A percentile compares a stretch with the other conserved stretches of the same genome.
phyloP scores from a whole-genome alignment of 495 filamentous ascomycete genomes.

The Xylaria flabelliformis region DNA sequence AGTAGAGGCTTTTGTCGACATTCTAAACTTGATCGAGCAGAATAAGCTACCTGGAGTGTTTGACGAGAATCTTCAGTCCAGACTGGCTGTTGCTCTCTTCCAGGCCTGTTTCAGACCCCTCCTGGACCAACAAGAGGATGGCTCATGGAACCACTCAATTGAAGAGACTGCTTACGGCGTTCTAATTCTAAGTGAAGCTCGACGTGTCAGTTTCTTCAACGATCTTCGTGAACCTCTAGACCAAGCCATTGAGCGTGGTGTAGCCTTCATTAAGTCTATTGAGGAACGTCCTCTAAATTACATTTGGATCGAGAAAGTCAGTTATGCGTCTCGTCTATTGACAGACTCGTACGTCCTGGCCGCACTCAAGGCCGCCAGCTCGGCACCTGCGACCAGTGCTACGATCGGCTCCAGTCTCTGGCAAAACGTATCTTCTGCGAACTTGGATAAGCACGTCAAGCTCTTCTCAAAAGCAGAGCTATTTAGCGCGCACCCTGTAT shows the following conservation, averaged over 20 bases:
- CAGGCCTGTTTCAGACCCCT: constrained; percentile 29
- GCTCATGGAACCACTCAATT: constrained; percentile 41
- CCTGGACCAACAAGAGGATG: constrained; percentile 35
- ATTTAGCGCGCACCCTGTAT: constrained; percentile 32
- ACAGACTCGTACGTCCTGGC: constrained; percentile 44
- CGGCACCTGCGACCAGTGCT: constrained; percentile 9
- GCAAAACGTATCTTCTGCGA: constrained; percentile 9
- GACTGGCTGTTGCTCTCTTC: constrained; percentile 32
- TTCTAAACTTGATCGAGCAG: constrained; percentile 32
- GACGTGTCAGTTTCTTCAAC: constrained; percentile 24
- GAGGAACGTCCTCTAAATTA: constrained; percentile 27
- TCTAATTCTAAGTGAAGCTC: constrained; percentile 31
- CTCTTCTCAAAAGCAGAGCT: constrained; percentile 37
- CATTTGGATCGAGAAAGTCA: constrained; percentile 56
- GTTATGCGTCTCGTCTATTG: constrained; percentile 44
- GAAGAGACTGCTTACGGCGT: constrained; percentile 41
- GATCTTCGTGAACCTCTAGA: constrained; percentile 28
- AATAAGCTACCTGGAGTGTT: constrained; percentile 26
- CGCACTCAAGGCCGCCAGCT: constrained; percentile 35
- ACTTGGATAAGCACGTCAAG: constrained; percentile 28
- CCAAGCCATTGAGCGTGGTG: constrained; percentile 30
- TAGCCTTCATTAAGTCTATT: constrained; percentile 27
- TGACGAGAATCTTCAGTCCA: constrained; percentile 24
- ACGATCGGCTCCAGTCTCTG: constrained; percentile 28
- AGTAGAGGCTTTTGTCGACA: constrained; percentile 31